Evolutionary conservation across 805 yeast genomes (phyloP).

Genomic region (Candida parachauliodes): DNA sequence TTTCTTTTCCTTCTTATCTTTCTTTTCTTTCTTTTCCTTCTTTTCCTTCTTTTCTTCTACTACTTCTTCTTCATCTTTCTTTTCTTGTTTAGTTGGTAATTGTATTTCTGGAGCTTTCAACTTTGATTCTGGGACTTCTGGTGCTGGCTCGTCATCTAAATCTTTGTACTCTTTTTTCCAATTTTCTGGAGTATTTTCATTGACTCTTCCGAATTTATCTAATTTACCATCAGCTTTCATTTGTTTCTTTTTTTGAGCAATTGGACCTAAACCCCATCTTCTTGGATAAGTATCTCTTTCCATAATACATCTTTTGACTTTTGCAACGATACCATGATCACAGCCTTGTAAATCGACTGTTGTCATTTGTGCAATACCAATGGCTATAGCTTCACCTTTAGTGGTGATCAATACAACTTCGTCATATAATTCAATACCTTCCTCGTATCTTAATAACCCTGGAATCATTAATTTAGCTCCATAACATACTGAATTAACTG

Average conservation of each 20-base stretch:
- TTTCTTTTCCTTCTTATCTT: conserved; percentile 54
- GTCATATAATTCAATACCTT: conserved; percentile 94
- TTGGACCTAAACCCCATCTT: conserved; percentile 99
- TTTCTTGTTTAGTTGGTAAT: conserved; percentile 49
- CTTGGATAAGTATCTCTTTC: conserved; percentile 99
- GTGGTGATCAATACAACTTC: conserved; percentile 98
- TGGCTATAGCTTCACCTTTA: conserved; percentile 98
- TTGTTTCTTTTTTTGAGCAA: conserved; percentile 98
- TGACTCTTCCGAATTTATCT: conserved; percentile 90
- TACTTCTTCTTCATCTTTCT: conserved; percentile 35
- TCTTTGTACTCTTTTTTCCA: conserved; percentile 88
- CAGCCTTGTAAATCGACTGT: conserved; percentile 94
- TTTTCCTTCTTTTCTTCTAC: conserved; percentile 17
- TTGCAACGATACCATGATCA: conserved; percentile 98
- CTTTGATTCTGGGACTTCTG: conserved; percentile 55
- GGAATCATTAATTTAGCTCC: conserved; percentile 99
- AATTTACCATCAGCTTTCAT: conserved; percentile 95
- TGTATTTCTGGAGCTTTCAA: conserved; percentile 43
- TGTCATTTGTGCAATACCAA: conserved; percentile 98
- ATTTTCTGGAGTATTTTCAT: conserved; percentile 87
- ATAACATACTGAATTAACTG: conserved; percentile 96
- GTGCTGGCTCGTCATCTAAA: conserved; percentile 57
- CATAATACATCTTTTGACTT: conserved; percentile 98
- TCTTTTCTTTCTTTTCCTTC: conserved; percentile 35
- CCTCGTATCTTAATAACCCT: conserved; percentile 95